Conservation (phyloP, 768 basidiomycete genomes). For the Xerocomus spinulosus region DNA sequence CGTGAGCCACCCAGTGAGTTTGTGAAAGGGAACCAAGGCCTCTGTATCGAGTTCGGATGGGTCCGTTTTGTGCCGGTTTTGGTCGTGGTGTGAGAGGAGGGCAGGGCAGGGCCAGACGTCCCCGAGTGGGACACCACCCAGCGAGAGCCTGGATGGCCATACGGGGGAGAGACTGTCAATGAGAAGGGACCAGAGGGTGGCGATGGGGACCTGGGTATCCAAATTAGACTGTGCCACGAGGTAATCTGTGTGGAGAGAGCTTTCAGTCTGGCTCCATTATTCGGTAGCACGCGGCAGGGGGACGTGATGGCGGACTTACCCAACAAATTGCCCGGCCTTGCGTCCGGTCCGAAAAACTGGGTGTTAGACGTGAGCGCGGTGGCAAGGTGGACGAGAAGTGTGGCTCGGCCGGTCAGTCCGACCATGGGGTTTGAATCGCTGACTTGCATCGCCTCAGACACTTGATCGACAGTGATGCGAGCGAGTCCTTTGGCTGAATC, state of each 20-base stretch:
- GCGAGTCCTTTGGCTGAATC: slow-evolving; percentile 66
- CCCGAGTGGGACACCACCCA: slow-evolving; percentile 72
- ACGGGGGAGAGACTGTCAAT: slow-evolving; percentile 81
- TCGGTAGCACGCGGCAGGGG: too few relatives aligned
- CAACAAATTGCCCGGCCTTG: slow-evolving; percentile 77
- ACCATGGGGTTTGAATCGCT: slow-evolving; percentile 76
- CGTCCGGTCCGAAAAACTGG: slow-evolving; percentile 67
- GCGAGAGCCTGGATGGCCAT: slow-evolving; percentile 75
- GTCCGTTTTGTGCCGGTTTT: background rate
- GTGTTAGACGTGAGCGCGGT: slow-evolving; percentile 62
- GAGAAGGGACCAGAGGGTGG: slow-evolving; percentile 76
- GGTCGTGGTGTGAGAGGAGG: slow-evolving; percentile 34
- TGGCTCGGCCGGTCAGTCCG: slow-evolving; percentile 81
- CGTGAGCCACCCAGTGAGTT: slow-evolving; percentile 90
- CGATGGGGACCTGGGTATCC: slow-evolving; percentile 56
- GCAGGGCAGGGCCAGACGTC: slow-evolving; percentile 90
- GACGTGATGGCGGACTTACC: slow-evolving; percentile 38
- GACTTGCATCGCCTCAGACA: slow-evolving; percentile 77
- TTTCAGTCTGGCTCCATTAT: too few relatives aligned
- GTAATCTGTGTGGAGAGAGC: slow-evolving; percentile 50
- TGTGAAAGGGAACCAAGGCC: slow-evolving; percentile 90
- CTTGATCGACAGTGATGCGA: slow-evolving; percentile 52
- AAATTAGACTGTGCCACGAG: slow-evolving; percentile 52
- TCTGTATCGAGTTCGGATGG: slow-evolving; percentile 34
- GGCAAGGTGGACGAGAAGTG: slow-evolving; percentile 68